Conservation (phyloP, 345 rosid species). For the Noccaea bulbosa region DNA sequence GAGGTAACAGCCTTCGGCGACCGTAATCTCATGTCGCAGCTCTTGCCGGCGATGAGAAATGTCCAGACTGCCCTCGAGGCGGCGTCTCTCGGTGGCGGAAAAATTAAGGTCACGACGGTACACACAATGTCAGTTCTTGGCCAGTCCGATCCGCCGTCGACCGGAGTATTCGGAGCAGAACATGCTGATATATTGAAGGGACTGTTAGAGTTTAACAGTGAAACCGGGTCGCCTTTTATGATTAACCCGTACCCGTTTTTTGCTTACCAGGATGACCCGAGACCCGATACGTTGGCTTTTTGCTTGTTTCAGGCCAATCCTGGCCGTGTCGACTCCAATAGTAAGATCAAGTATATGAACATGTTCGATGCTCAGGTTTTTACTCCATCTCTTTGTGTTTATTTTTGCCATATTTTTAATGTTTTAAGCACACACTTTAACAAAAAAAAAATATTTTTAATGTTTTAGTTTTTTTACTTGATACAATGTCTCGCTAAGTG, state of each 20-base stretch:
- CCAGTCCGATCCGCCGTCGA: constrained; percentile 78
- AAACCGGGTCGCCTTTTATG: constrained; percentile 75
- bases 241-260: constrained; percentile 89
- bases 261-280: constrained; percentile 72
- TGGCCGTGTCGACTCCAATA: constrained; percentile 69
- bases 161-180: constrained; percentile 59
- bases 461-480: not conserved
- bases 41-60: constrained; percentile 85
- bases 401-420: not conserved
- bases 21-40: constrained; percentile 54
- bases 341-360: constrained; percentile 81
- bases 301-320: constrained; percentile 84
- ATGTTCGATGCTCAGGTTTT: constrained; percentile 97
- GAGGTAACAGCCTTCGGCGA: constrained; percentile 63
- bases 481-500: too few species aligned
- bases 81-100: constrained; percentile 61
- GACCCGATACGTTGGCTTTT: constrained; percentile 77
- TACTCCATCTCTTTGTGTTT: constrained; percentile 5
- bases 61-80: constrained; percentile 71
- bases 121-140: constrained; percentile 73
- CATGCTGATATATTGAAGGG: constrained; percentile 65
- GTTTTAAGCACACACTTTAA: too few species aligned
- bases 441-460: not conserved
- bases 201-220: constrained; percentile 63
- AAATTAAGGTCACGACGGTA: constrained; percentile 81